These are phyloP conservation scores for Myriosclerotinia duriaeana DNA, from an alignment of 2,329 filamentous ascomycete genomes.

Conservation along the genomic window DNA sequence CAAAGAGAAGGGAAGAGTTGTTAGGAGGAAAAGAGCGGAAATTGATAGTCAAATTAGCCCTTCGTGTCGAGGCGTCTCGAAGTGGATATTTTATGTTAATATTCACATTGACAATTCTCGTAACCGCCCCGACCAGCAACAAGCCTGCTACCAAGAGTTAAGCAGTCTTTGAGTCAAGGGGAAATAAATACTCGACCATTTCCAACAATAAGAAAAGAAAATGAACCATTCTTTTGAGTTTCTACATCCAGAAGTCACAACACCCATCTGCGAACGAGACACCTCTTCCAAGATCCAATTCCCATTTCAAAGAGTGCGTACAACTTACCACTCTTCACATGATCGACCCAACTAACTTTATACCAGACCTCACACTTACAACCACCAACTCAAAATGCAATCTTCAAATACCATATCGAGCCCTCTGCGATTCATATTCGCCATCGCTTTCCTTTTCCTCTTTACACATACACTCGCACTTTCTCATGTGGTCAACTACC, in stretches of 20 bases:
- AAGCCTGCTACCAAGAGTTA: neutral
- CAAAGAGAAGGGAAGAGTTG: too few species aligned
- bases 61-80: neutral
- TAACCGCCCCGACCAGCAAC: neutral
- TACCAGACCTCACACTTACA: neutral
- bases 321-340: neutral
- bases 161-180: neutral
- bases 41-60: too few species aligned
- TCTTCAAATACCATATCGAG: neutral
- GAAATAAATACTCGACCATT: neutral
- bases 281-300: too few species aligned
- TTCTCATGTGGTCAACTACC: slow-evolving; percentile 4
- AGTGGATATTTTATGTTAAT: slow-evolving; percentile 2
- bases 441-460: neutral
- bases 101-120: neutral
- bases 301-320: neutral
- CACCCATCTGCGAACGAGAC: neutral
- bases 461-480: neutral
- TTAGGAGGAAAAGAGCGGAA: too few species aligned
- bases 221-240: neutral
- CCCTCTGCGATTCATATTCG: neutral
- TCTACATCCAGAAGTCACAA: neutral
- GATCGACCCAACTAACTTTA: neutral
- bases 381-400: slow-evolving; percentile 2
- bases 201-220: neutral